A percentile compares a stretch with the other conserved stretches of the same genome.
These are phyloP conservation scores for Epicoccum nigrum DNA, from an alignment of 2,329 filamentous ascomycete species.

Conservation along the genomic window DNA sequence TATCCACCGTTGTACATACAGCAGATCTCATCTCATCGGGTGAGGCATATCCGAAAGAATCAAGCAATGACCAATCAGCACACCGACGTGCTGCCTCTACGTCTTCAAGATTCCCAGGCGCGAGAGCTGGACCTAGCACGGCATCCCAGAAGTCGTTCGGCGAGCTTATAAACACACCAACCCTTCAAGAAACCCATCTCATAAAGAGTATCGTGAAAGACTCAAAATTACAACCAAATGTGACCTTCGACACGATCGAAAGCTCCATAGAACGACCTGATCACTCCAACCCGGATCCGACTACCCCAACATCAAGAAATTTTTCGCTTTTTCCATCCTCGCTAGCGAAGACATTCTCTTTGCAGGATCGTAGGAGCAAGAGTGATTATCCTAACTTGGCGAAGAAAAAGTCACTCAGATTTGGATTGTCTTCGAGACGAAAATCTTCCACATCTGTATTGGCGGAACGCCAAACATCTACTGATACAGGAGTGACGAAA, in stretches of 20 bases:
- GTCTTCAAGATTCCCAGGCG: not conserved
- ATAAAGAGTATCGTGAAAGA: not conserved
- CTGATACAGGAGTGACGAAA: not conserved
- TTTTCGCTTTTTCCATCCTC: not conserved
- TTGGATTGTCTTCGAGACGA: not conserved
- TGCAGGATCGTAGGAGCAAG: slow-evolving; percentile 9
- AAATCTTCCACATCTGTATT: not conserved
- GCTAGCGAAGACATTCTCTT: slow-evolving; percentile 4
- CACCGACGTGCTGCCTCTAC: slow-evolving; percentile 7
- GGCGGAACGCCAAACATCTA: not conserved
- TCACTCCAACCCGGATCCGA: not conserved
- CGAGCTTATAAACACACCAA: not conserved
- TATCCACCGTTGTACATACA: not conserved
- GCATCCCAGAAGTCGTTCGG: not conserved
- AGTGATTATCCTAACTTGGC: slow-evolving; percentile 2
- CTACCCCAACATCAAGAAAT: not conserved
- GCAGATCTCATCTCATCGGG: not conserved
- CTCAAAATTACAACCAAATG: not conserved
- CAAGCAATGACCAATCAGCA: not conserved
- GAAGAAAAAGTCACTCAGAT: slow-evolving; percentile 6
- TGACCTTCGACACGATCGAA: slow-evolving; percentile 9
- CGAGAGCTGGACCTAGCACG: not conserved
- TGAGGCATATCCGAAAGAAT: not conserved
- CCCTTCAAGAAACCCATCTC: not conserved
- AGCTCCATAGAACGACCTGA: not conserved